A percentile compares a stretch with the other conserved stretches of the same genome.
Evolutionary conservation across 805 yeast species (phyloP).

Genomic region (Lachancea quebecensis): DNA sequence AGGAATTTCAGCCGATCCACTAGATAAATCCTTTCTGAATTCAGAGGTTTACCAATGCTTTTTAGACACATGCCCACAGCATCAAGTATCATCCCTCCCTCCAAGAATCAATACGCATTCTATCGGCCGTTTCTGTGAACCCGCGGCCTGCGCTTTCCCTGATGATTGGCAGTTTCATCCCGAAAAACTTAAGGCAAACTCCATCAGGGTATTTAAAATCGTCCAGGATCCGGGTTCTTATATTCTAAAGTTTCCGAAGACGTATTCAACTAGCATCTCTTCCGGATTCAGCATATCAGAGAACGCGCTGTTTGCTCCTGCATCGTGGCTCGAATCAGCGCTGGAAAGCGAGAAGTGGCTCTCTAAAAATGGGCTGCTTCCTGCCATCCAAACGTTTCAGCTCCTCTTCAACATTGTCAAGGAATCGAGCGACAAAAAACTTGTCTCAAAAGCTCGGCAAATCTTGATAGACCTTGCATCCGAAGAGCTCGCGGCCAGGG

Average conservation of each 20-base stretch:
- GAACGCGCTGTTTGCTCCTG: conserved; percentile 49
- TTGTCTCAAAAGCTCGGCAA: conserved; percentile 32
- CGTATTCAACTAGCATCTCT: conserved; percentile 45
- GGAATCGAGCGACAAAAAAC: conserved; percentile 34
- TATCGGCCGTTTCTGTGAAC: conserved; percentile 7
- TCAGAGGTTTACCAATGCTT: conserved; percentile 53
- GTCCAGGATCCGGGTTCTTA: conserved; percentile 59
- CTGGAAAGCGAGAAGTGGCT: conserved; percentile 48
- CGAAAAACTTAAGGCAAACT: conserved; percentile 37
- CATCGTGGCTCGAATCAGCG: conserved; percentile 47
- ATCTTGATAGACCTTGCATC: conserved; percentile 33
- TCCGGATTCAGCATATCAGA: conserved; percentile 54
- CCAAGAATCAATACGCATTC: conserved; percentile 7
- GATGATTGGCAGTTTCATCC: conserved; percentile 41
- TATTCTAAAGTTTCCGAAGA: conserved; percentile 49
- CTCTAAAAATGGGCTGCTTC: conserved; percentile 39
- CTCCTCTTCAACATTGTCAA: conserved; percentile 41
- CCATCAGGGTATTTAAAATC: conserved; percentile 41
- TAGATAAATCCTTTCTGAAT: conserved; percentile 8
- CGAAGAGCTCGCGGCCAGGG: conserved; percentile 40
- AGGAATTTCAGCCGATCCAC: not conserved
- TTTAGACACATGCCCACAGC: conserved; percentile 29
- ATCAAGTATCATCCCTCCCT: not conserved
- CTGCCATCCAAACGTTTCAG: conserved; percentile 46
- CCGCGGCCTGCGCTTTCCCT: conserved; percentile 1